Evolutionary conservation across 2,329 filamentous ascomycete species (phyloP).

Genomic region (Colletotrichum eremochloae): DNA sequence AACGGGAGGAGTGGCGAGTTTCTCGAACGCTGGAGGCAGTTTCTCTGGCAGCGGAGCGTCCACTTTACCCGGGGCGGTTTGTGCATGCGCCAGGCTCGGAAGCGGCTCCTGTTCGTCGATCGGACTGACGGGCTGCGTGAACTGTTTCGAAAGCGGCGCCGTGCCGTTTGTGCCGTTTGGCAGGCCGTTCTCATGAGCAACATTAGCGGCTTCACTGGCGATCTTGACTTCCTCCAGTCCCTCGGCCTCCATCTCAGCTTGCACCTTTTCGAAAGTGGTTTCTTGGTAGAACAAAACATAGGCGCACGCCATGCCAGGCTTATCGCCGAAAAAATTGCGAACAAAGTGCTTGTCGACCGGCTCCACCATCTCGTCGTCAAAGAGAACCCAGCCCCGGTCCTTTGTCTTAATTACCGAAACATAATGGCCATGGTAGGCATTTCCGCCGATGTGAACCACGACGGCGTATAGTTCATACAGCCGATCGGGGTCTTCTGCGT

Average conservation of each 20-base stretch:
- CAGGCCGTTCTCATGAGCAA: constrained; percentile 64
- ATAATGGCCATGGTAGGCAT: constrained; percentile 97
- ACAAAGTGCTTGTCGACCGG: constrained; percentile 98
- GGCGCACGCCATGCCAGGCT: constrained; percentile 89
- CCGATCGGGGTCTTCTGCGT: constrained; percentile 91
- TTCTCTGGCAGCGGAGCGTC: constrained; percentile 44
- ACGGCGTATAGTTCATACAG: constrained; percentile 98
- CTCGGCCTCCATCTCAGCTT: constrained; percentile 87
- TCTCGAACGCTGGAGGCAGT: constrained; percentile 50
- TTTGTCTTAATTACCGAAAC: constrained; percentile 98
- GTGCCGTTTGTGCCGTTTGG: constrained; percentile 62
- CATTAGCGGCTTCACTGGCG: constrained; percentile 68
- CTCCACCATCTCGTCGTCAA: constrained; percentile 98
- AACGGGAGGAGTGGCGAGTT: constrained; percentile 48
- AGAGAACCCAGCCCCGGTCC: constrained; percentile 94
- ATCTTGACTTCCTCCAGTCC: constrained; percentile 73
- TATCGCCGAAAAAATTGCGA: constrained; percentile 96
- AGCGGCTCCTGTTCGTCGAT: constrained; percentile 65
- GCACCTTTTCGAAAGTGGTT: constrained; percentile 76
- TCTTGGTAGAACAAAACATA: constrained; percentile 99
- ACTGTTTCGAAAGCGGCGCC: constrained; percentile 62
- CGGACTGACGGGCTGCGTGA: constrained; percentile 62
- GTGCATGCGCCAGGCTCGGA: constrained; percentile 73
- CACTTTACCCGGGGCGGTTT: constrained; percentile 68
- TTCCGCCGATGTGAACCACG: constrained; percentile 96